phyloP scores from a whole-genome alignment of 1,284 basidiomycete genomes.

The Ceratobasidium sp. region DNA sequence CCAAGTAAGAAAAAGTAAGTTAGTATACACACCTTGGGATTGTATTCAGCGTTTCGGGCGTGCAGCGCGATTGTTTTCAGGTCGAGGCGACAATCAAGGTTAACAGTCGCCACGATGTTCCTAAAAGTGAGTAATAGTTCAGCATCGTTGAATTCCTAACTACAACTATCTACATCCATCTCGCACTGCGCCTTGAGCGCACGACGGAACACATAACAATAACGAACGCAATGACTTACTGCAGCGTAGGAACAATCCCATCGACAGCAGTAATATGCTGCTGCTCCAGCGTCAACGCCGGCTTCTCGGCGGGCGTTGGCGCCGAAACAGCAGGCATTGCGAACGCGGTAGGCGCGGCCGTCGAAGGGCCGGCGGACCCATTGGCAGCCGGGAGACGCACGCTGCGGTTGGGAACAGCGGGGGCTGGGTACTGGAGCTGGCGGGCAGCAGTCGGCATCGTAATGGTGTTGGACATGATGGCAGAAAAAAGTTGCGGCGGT shows the following conservation, averaged over 20 bases:
- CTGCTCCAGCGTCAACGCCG: constrained; percentile 81
- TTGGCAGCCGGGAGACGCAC: constrained; percentile 34
- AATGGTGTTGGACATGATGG: constrained; percentile 28
- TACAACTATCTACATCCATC: constrained; percentile 40
- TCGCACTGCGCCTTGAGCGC: constrained; percentile 27
- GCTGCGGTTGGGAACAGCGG: constrained; percentile 29
- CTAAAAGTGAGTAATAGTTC: constrained; percentile 50
- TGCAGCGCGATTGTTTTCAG: constrained; percentile 99
- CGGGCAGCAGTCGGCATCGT: constrained; percentile 43
- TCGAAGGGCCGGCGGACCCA: constrained; percentile 3
- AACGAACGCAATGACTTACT: constrained; percentile 59
- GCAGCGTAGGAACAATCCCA: constrained; percentile 93
- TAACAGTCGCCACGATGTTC: constrained; percentile 99
- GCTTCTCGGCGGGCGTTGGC: constrained; percentile 45
- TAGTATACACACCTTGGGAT: constrained; percentile 89
- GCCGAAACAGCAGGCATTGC: constrained; percentile 44
- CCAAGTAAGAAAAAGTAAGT: constrained; percentile 26
- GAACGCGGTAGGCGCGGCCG: constrained; percentile 34
- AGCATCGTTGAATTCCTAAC: constrained; percentile 37
- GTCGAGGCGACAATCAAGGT: constrained; percentile 95
- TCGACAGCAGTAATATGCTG: constrained; percentile 94
- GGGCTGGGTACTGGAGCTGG: constrained; percentile 30
- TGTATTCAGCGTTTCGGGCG: constrained; percentile 99
- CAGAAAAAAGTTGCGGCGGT: constrained; percentile 22
- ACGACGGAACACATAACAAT: constrained; percentile 29